Percentiles rank a stretch among this genome's conserved stretches.
phyloP scores from a whole-genome alignment of 2,329 filamentous ascomycete species.

The Sporothrix humicola region DNA sequence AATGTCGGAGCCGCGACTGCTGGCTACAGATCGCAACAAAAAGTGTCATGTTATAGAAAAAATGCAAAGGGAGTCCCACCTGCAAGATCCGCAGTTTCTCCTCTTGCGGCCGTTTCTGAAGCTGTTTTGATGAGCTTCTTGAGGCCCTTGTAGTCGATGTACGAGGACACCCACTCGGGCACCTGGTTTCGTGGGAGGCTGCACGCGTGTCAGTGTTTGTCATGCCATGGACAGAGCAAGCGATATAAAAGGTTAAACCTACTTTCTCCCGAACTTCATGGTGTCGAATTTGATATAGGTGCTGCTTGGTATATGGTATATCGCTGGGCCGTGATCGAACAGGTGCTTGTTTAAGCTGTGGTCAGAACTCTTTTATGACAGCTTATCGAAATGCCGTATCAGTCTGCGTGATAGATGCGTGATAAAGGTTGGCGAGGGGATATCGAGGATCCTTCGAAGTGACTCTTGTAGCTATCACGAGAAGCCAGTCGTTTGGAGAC shows the following conservation, averaged over 20 bases:
- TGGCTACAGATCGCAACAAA: background rate
- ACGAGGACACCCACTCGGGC: slow-evolving; percentile 81
- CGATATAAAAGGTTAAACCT: slow-evolving; percentile 28
- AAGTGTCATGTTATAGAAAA: slow-evolving; percentile 37
- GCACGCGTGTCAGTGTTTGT: slow-evolving; percentile 15
- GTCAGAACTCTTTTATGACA: background rate
- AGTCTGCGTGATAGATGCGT: background rate
- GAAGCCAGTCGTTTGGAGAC: slow-evolving; percentile 29
- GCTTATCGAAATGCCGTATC: background rate
- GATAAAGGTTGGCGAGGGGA: background rate
- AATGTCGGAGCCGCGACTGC: background rate
- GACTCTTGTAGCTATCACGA: slow-evolving; percentile 31
- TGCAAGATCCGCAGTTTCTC: slow-evolving; percentile 83
- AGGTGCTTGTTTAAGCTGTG: slow-evolving; percentile 7
- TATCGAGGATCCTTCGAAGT: background rate
- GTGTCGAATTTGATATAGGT: background rate
- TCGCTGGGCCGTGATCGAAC: background rate
- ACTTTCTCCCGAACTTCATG: slow-evolving; percentile 50
- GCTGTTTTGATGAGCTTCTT: slow-evolving; percentile 95
- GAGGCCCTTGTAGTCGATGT: slow-evolving; percentile 88
- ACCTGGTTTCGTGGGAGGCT: slow-evolving; percentile 78
- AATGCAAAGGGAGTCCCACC: slow-evolving; percentile 63
- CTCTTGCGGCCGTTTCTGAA: slow-evolving; percentile 67
- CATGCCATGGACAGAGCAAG: background rate
- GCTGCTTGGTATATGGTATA: background rate